These are phyloP conservation scores for Monosporozyma unispora DNA, from an alignment of 805 yeast species.

Conservation along the genomic window DNA sequence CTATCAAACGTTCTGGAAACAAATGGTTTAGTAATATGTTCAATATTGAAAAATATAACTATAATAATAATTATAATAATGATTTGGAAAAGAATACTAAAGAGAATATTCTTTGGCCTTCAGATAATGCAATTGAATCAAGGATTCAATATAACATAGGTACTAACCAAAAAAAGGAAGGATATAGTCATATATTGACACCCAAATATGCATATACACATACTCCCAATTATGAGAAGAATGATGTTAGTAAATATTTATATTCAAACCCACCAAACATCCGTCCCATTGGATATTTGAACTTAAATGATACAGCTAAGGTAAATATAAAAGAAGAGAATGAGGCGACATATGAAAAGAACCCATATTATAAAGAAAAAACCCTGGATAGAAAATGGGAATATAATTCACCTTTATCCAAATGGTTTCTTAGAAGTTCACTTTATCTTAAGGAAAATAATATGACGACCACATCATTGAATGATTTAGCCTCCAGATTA, in stretches of 20 bases:
- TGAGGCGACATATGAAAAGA: neutral
- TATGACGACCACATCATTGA: neutral
- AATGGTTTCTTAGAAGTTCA: constrained; percentile 28
- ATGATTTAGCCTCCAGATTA: constrained; percentile 7
- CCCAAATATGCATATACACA: constrained; percentile 10
- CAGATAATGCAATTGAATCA: constrained; percentile 10
- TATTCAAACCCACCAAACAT: constrained; percentile 25
- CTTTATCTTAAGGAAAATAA: constrained; percentile 18
- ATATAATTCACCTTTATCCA: constrained; percentile 29
- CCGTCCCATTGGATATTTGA: constrained; percentile 10
- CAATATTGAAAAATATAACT: neutral
- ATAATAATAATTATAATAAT: neutral
- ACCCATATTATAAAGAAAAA: neutral
- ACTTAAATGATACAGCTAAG: neutral
- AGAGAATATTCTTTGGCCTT: constrained; percentile 10
- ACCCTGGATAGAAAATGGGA: constrained; percentile 21
- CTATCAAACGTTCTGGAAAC: neutral
- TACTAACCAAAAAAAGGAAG: constrained; percentile 7
- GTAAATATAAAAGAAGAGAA: neutral
- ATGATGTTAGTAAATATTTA: constrained; percentile 16
- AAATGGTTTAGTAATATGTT: constrained; percentile 7
- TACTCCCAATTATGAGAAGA: neutral
- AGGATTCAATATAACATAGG: constrained; percentile 16
- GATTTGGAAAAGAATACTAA: constrained; percentile 3
- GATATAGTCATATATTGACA: constrained; percentile 12